Percentiles rank a stretch among this genome's conserved stretches.
These are phyloP conservation scores for Aspergillus ustus DNA, from an alignment of 2,329 filamentous ascomycete species.

Conservation along the genomic window DNA sequence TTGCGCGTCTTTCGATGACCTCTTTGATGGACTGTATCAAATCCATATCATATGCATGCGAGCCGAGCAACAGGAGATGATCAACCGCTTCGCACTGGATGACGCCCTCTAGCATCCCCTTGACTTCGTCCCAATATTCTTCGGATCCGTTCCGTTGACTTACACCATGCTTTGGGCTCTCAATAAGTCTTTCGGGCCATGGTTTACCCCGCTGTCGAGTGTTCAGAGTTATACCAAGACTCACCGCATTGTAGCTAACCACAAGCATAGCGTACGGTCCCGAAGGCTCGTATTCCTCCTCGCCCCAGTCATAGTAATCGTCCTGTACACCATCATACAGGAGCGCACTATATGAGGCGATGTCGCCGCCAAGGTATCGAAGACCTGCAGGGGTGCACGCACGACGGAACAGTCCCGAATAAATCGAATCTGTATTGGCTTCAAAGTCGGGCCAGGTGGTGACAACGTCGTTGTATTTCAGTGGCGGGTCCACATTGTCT, in stretches of 20 bases:
- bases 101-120: conserved; percentile 4
- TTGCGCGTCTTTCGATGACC: neutral
- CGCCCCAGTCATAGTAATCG: neutral
- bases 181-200: too few species aligned
- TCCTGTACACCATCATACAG: neutral
- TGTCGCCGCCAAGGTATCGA: neutral
- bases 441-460: conserved; percentile 1
- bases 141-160: neutral
- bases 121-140: conserved; percentile 2
- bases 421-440: neutral
- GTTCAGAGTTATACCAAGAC: neutral
- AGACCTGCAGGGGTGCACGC: neutral
- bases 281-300: neutral
- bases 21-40: conserved; percentile 6
- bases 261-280: neutral
- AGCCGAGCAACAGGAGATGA: conserved; percentile 15
- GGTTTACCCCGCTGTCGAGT: too few species aligned
- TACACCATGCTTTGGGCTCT: too few species aligned
- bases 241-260: neutral
- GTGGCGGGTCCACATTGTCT: neutral
- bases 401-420: neutral
- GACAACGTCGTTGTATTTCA: neutral
- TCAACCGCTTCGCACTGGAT: conserved; percentile 9
- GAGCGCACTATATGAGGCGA: neutral
- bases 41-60: conserved; percentile 4